phyloP scores from a whole-genome alignment of 352 stramenopile genomes.

The Phytophthora colocasiae region DNA sequence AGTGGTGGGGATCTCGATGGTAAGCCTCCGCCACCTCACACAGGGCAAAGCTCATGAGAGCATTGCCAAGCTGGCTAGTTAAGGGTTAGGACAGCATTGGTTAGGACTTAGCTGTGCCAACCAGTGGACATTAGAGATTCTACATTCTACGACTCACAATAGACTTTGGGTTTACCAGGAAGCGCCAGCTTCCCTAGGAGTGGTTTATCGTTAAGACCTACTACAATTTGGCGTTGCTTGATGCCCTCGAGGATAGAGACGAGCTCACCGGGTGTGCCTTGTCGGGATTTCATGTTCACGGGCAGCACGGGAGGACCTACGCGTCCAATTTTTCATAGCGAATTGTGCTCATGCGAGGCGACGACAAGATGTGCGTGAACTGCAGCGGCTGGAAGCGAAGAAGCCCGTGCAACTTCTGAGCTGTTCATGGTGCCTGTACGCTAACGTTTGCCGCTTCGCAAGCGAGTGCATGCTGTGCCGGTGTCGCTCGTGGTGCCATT shows the following conservation, averaged over 20 bases:
- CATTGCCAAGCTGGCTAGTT: too few relatives aligned
- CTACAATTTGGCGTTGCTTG: conserved; percentile 25
- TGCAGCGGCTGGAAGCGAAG: conserved; percentile 31
- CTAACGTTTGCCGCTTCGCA: not conserved
- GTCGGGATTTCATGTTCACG: conserved; percentile 7
- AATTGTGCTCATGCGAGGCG: conserved; percentile 22
- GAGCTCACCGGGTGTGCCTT: conserved; percentile 18
- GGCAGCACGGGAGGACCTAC: not conserved
- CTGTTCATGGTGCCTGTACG: conserved; percentile 12
- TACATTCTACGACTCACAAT: too few relatives aligned
- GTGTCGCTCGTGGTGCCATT: conserved; percentile 19
- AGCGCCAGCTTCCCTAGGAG: too few relatives aligned
- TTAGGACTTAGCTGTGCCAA: too few relatives aligned
- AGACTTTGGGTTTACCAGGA: too few relatives aligned
- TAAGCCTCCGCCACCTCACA: too few relatives aligned
- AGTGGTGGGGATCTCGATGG: too few relatives aligned
- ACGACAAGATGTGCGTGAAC: conserved; percentile 33
- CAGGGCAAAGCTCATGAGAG: too few relatives aligned
- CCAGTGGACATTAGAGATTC: too few relatives aligned
- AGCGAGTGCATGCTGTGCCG: not conserved
- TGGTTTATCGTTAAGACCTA: too few relatives aligned
- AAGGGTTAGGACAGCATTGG: too few relatives aligned
- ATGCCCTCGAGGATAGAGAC: conserved; percentile 34
- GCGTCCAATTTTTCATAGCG: conserved; percentile 8
- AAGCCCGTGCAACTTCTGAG: conserved; percentile 22